A percentile compares a stretch with the other conserved stretches of the same genome.
These are phyloP conservation scores for Zygosaccharomyces lentus DNA, from an alignment of 805 yeast genomes.

Conservation along the genomic window DNA sequence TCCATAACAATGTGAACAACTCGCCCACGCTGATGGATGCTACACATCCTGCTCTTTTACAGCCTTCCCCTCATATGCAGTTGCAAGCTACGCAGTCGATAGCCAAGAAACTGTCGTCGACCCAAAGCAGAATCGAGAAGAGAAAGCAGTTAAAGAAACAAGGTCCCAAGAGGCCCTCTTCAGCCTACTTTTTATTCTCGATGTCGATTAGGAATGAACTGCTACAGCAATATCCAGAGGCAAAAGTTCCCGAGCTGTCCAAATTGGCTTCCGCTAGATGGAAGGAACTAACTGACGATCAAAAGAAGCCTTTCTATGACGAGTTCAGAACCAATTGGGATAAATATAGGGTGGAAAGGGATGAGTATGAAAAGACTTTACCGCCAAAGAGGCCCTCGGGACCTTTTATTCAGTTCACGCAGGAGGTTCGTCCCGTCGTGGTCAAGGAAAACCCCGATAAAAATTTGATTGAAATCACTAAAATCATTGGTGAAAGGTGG, in stretches of 20 bases:
- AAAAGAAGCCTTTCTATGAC: slow-evolving; percentile 75
- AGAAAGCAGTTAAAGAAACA: slow-evolving; percentile 35
- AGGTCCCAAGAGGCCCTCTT: slow-evolving; percentile 38
- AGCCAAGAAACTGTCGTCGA: slow-evolving; percentile 33
- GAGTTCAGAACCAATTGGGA: slow-evolving; percentile 39
- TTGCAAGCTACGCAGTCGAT: slow-evolving; percentile 17
- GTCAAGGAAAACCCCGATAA: slow-evolving; percentile 34
- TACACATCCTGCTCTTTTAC: slow-evolving; percentile 23
- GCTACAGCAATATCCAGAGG: slow-evolving; percentile 33
- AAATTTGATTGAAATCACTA: slow-evolving; percentile 35
- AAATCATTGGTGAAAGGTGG: slow-evolving; percentile 32
- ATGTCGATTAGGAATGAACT: slow-evolving; percentile 34
- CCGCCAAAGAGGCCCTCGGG: slow-evolving; percentile 40
- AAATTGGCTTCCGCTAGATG: slow-evolving; percentile 85
- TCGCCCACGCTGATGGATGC: slow-evolving; percentile 25
- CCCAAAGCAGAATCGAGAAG: slow-evolving; percentile 36
- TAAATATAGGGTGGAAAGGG: slow-evolving; percentile 34
- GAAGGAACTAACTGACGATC: slow-evolving; percentile 73
- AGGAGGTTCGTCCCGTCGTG: slow-evolving; percentile 33
- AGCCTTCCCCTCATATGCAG: slow-evolving; percentile 21
- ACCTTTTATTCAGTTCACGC: slow-evolving; percentile 36
- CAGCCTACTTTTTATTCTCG: slow-evolving; percentile 37
- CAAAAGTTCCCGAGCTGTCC: slow-evolving; percentile 38
- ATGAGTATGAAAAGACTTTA: slow-evolving; percentile 34
- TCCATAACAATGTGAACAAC: slow-evolving; percentile 21